Evolutionary conservation across 106 monocot genomes (phyloP), one percentile per base, ranked within the genome.

Genomic region (Hemerocallis citrina): DNA sequence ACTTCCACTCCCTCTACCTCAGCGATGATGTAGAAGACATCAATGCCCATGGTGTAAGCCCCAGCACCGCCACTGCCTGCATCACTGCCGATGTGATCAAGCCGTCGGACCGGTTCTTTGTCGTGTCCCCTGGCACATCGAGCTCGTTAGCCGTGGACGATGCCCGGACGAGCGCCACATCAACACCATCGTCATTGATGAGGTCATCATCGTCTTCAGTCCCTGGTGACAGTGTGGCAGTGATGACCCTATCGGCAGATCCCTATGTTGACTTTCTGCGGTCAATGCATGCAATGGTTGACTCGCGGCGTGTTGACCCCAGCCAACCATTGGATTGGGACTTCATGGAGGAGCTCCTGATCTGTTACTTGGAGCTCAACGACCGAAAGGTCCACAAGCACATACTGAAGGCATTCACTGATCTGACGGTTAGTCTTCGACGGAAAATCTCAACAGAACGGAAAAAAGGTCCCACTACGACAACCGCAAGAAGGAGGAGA

Each of bases 301-400:
- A 77, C 19, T 59, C 66, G n/a, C 63, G 76, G 2, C 77, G 72
- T 29, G 40, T 55, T 31, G 74, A 58, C 3, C 17, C 36, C 0
- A 4, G 21, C 16, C 57, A 66, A 57, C 57, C 89, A 35, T 54
- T 89, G 77, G 93, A 93, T 60, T 93, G 89, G 93, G 89, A 89
- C 28, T 89, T 82, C 67, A 74, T 85, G 82, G 79, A 80, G 72
- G 89, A 89, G 66, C 66, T 93, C 4, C 67, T 93, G 31, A 57
- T 85, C 52, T 85, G 69, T 41, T 93, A 79, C 69, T 51, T 89
- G 39, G 75, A 85, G 29, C 74, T 89, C 13, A 93, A 93, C 58
- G 82, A 93, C 34, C 64, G 67, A 19, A 61, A 59, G 54, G 72
- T 89, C 15, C 89, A 89, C 68, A 75, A 65, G 60, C 57, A 82